Percentiles rank a stretch among this genome's conserved stretches.
Conservation (phyloP, 2,329 filamentous ascomycete species). For the Penicillium nordicum region DNA sequence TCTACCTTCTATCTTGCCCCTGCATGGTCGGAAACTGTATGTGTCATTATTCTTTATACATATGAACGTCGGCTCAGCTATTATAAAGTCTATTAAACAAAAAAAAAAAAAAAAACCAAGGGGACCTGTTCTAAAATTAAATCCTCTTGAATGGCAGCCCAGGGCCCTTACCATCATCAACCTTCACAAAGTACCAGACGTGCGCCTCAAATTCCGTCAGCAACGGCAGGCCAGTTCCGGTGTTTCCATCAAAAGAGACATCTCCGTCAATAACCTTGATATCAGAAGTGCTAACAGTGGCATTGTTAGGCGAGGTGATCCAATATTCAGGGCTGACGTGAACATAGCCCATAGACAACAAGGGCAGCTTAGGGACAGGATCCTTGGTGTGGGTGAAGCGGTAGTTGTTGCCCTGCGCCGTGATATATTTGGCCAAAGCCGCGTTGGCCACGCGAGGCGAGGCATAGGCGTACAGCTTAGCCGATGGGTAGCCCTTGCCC, state of each 20-base stretch:
- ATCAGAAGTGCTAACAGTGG: conserved; percentile 18
- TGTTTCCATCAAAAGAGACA: conserved; percentile 26
- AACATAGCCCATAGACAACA: conserved; percentile 57
- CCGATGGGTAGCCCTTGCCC: conserved; percentile 41
- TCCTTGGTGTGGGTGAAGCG: conserved; percentile 67
- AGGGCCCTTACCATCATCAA: conserved; percentile 19
- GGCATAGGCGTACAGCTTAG: conserved; percentile 65
- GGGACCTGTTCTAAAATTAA: background rate
- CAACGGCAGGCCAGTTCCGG: conserved; percentile 21
- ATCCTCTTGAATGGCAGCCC: conserved; percentile 14
- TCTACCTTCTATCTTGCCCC: too few species aligned
- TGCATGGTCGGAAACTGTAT: background rate
- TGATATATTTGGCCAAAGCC: conserved; percentile 54
- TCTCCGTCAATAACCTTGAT: conserved; percentile 23
- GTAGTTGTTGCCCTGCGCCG: conserved; percentile 52
- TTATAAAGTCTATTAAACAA: background rate
- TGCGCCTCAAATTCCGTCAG: conserved; percentile 19
- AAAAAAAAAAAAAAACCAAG: background rate
- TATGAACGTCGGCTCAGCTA: background rate
- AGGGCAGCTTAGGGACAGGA: conserved; percentile 65
- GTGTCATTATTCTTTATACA: background rate
- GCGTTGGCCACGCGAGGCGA: conserved; percentile 63
- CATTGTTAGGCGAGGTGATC: conserved; percentile 40
- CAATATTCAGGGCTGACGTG: conserved; percentile 71
- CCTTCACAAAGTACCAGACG: conserved; percentile 26